phyloP scores from a whole-genome alignment of 2,329 filamentous ascomycete genomes.

The Ophiostoma ips region DNA sequence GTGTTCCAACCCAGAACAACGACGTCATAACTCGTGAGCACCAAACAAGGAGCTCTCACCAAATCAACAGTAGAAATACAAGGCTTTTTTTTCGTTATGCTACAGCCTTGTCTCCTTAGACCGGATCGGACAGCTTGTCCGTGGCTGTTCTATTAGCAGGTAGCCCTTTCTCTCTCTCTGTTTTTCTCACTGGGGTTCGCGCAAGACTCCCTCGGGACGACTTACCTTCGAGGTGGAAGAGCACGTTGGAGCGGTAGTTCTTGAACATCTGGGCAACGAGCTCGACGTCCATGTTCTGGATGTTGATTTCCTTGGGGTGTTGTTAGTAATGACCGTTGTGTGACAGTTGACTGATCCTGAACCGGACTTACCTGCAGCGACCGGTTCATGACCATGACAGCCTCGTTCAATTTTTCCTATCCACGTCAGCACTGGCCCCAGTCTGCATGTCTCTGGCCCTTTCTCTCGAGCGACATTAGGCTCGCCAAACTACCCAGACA shows the following conservation, averaged over 20 bases:
- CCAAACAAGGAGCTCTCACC: not conserved
- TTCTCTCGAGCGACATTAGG: too few species aligned
- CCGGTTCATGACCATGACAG: constrained; percentile 84
- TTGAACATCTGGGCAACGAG: constrained; percentile 99
- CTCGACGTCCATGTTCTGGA: constrained; percentile 98
- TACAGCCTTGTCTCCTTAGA: not conserved
- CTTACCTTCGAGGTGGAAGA: constrained; percentile 91
- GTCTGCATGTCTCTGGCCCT: too few species aligned
- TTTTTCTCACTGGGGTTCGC: not conserved
- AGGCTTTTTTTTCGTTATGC: not conserved
- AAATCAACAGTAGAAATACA: not conserved
- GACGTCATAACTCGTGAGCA: not conserved
- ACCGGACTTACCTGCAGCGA: constrained; percentile 56
- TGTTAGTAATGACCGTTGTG: too few species aligned
- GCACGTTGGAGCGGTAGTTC: constrained; percentile 95
- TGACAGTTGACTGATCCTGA: not conserved
- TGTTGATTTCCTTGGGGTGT: constrained; percentile 83
- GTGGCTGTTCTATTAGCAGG: constrained; percentile 10
- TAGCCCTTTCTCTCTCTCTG: not conserved
- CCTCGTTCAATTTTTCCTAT: constrained; percentile 94
- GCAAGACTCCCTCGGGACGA: not conserved
- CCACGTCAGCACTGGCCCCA: not conserved
- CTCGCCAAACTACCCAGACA: too few species aligned
- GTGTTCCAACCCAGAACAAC: not conserved
- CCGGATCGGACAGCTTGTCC: constrained; percentile 13